Evolutionary conservation across 129 eudicot species (phyloP).

Genomic region (Smallanthus sonchifolius): DNA sequence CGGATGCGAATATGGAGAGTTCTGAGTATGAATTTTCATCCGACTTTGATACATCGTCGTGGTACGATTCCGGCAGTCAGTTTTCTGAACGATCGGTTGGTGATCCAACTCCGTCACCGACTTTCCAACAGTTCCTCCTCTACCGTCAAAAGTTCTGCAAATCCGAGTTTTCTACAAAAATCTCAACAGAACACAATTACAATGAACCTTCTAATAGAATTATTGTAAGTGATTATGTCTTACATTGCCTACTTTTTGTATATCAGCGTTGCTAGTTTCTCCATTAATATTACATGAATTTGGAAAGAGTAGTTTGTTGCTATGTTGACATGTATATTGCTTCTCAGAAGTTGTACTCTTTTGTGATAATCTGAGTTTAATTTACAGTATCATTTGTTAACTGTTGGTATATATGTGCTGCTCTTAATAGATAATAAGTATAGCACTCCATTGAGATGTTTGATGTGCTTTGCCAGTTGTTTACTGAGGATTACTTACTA

Average conservation of each 20-base stretch:
- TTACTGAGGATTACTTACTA: not conserved
- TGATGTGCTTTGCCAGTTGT: conserved; percentile 8
- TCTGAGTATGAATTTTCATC: conserved; percentile 47
- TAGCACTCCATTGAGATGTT: conserved; percentile 3
- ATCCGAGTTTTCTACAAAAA: conserved; percentile 34
- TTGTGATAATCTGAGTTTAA: not conserved
- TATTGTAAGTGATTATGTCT: conserved; percentile 42
- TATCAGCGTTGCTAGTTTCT: not conserved
- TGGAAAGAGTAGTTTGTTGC: not conserved
- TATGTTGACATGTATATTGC: not conserved
- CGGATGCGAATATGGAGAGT: conserved; percentile 40
- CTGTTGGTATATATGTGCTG: not conserved
- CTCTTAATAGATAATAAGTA: not conserved
- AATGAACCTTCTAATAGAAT: conserved; percentile 29
- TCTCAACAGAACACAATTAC: conserved; percentile 12
- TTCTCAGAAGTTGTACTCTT: no score
- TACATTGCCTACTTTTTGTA: not conserved
- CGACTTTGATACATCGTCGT: conserved; percentile 54
- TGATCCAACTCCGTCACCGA: conserved; percentile 55
- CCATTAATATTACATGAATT: not conserved
- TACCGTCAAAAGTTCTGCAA: conserved; percentile 49
- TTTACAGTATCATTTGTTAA: not conserved
- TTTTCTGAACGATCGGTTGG: conserved; percentile 67
- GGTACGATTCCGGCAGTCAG: conserved; percentile 79
- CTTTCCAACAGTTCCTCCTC: conserved; percentile 58